Percentiles rank a stretch among this genome's conserved stretches.
Evolutionary conservation across 805 yeast species (phyloP).

Genomic region (Pichia heedii): DNA sequence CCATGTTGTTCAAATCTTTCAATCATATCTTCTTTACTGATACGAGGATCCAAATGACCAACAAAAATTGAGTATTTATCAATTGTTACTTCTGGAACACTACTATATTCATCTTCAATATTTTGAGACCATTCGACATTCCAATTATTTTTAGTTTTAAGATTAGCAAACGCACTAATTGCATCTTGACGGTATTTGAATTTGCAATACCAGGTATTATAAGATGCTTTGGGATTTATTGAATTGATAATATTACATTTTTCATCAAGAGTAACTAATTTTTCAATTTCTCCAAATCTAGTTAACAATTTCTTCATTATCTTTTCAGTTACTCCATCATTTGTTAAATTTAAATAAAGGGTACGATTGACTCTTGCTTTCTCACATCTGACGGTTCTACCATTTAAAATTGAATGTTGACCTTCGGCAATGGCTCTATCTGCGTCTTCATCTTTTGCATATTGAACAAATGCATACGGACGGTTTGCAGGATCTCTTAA

Average conservation of each 20-base stretch:
- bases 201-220: slow-evolving; percentile 56
- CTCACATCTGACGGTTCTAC: slow-evolving; percentile 77
- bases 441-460: slow-evolving; percentile 62
- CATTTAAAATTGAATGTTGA: slow-evolving; percentile 60
- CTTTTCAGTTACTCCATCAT: slow-evolving; percentile 15
- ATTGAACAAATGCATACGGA: slow-evolving; percentile 92
- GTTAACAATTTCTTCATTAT: slow-evolving; percentile 33
- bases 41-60: slow-evolving; percentile 55
- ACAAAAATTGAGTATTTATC: slow-evolving; percentile 72
- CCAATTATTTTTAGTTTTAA: slow-evolving; percentile 47
- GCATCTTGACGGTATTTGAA: slow-evolving; percentile 83
- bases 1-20: slow-evolving; percentile 66
- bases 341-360: slow-evolving; percentile 43
- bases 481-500: slow-evolving; percentile 71
- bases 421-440: slow-evolving; percentile 56
- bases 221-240: slow-evolving; percentile 6
- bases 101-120: slow-evolving; percentile 41
- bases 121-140: slow-evolving; percentile 83
- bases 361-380: slow-evolving; percentile 89
- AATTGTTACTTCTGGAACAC: slow-evolving; percentile 35
- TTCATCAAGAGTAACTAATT: slow-evolving; percentile 36
- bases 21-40: slow-evolving; percentile 44
- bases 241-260: slow-evolving; percentile 24
- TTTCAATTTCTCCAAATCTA: slow-evolving; percentile 71
- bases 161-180: slow-evolving; percentile 68